phyloP scores from a whole-genome alignment of 495 filamentous ascomycete species.

The Lasiosphaeria miniovina region DNA sequence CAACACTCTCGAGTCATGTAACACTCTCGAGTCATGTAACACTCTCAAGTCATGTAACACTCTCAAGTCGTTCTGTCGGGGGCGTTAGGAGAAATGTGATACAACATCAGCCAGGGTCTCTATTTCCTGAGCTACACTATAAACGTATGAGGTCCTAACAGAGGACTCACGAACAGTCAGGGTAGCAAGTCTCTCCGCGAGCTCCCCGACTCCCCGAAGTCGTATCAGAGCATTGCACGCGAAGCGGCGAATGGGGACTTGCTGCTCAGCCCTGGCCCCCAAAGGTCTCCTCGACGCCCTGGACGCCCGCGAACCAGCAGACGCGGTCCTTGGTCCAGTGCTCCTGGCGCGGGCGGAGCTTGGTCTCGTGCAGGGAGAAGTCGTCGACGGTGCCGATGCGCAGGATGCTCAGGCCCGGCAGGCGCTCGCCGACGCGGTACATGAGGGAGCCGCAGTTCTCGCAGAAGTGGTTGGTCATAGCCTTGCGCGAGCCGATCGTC shows the following conservation, averaged over 20 bases:
- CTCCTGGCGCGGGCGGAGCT: conserved; percentile 45
- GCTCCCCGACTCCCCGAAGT: too few relatives aligned
- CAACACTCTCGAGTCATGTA: too few relatives aligned
- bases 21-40: too few relatives aligned
- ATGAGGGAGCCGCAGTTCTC: conserved; percentile 52
- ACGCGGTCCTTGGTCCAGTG: conserved; percentile 45
- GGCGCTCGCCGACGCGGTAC: conserved; percentile 41
- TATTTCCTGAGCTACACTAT: too few relatives aligned
- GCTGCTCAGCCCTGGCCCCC: conserved; percentile 10
- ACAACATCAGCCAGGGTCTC: too few relatives aligned
- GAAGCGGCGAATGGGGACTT: neutral
- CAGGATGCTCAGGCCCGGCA: conserved; percentile 42
- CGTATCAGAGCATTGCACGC: too few relatives aligned
- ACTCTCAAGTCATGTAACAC: too few relatives aligned
- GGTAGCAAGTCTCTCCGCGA: too few relatives aligned
- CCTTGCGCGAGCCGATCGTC: conserved; percentile 40
- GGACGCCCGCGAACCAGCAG: conserved; percentile 37
- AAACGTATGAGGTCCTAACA: too few relatives aligned
- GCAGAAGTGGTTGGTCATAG: conserved; percentile 58
- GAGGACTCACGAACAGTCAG: too few relatives aligned
- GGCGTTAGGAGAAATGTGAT: too few relatives aligned
- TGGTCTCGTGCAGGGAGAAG: conserved; percentile 50
- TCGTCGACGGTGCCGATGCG: conserved; percentile 56
- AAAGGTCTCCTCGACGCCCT: conserved; percentile 29
- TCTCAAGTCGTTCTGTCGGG: too few relatives aligned